Evolutionary conservation across 176 grass and related monocot genomes (phyloP).

Genomic region (Oryza rufipogon): DNA sequence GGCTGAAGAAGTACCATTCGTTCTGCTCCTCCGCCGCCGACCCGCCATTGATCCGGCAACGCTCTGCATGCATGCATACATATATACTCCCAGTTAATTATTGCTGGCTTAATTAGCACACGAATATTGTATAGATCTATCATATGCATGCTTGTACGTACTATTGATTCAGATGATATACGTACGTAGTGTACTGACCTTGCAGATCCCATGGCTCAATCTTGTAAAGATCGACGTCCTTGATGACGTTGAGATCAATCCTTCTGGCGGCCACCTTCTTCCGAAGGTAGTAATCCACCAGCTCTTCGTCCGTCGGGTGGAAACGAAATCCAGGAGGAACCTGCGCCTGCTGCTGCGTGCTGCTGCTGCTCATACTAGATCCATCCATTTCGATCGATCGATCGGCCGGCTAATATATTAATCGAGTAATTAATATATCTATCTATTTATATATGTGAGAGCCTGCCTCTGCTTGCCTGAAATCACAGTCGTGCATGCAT

Average conservation of each 20-base stretch:
- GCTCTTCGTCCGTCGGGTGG: conserved; percentile 90
- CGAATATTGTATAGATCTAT: too few species aligned
- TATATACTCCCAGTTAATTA: too few species aligned
- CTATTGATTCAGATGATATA: too few species aligned
- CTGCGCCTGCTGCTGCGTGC: conserved; percentile 47
- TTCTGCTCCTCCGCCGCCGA: conserved; percentile 64
- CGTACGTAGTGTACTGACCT: too few species aligned
- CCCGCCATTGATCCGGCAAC: conserved; percentile 59
- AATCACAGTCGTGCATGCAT: background rate
- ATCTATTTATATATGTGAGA: background rate
- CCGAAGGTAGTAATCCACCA: conserved; percentile 90
- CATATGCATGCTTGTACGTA: too few species aligned
- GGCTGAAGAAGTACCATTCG: conserved; percentile 95
- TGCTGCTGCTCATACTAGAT: conserved; percentile 40
- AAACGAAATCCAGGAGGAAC: conserved; percentile 93
- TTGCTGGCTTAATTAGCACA: too few species aligned
- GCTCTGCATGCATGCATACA: conserved; percentile 42
- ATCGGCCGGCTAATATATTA: too few species aligned
- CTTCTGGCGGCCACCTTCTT: conserved; percentile 87
- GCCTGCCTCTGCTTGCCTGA: background rate
- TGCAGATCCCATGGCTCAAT: conserved; percentile 99
- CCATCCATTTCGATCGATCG: background rate
- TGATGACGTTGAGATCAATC: conserved; percentile 95
- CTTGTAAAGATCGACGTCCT: conserved; percentile 93
- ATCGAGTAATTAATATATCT: too few species aligned